Base-by-base conservation (phyloP, 352 stramenopile genomes). In the Phytophthora tubulina region DNA sequence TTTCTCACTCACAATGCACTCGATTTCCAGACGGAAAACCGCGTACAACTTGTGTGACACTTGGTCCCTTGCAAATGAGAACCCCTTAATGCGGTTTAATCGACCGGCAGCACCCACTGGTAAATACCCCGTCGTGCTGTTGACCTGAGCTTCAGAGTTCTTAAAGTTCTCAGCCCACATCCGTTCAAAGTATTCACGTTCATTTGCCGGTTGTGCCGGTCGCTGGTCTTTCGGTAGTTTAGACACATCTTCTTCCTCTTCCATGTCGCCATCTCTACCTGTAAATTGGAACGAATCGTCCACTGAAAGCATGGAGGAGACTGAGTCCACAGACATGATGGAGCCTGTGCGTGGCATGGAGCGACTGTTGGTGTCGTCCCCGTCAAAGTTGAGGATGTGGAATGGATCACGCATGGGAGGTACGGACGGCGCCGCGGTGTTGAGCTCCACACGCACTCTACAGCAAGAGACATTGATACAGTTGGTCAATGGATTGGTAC, bases 151-250 rank as follows among this genome's bases (percentile, higher is more conserved):
- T 56, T 92, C 85, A 7, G 86, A 94, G 15, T 89, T 86, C 52
- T 95, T 86, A 72, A 95, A 95, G 71, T 95, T 95, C 60, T 89
- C 82, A 14, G 86, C 82, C 88, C 88, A 95, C 55, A 94, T 79
- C 32, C 73, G 70, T 67, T 95, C 88, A 73, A 92, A 95, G 72
- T 94, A 95, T 66, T 93, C 86, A 49, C 88, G 83, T 67, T 95
- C 86, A 67, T 88, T 78, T 6, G 85, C 78, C 10, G 88, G 88
- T 33, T 95, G 88, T 6, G 86, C 68, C 13, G 88, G 88, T 35
- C 88, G 86, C 67, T 91, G 83, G 59, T 94, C 70, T 61, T 95
- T 95, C 4, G 88, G 88, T 27, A 94, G 62, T 30, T 74, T 80
- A 6, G 68, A 56, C 8, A 76, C 63, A 51, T 73, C 67, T 60